Percentiles rank a stretch among this genome's conserved stretches.
Conservation (phyloP, 805 yeast species). For the Nakazawaea pomicola region DNA sequence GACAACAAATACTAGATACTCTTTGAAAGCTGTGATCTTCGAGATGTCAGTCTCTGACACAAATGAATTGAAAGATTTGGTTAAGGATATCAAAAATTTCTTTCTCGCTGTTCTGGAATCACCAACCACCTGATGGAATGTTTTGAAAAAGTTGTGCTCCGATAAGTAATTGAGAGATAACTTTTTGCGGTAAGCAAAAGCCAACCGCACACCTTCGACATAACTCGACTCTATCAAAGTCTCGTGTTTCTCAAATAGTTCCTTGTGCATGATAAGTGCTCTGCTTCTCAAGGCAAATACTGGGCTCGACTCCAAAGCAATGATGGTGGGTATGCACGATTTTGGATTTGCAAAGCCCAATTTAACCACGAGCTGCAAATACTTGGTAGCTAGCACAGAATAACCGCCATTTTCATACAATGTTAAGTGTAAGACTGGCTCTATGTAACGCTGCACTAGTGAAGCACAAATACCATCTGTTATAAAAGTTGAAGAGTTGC, state of each 20-base stretch:
- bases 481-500: slow-evolving; percentile 40
- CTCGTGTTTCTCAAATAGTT: slow-evolving; percentile 61
- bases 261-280: slow-evolving; percentile 50
- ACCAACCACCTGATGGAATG: slow-evolving; percentile 38
- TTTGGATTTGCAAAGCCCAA: slow-evolving; percentile 77
- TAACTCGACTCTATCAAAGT: slow-evolving; percentile 64
- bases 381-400: slow-evolving; percentile 48
- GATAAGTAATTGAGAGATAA: slow-evolving; percentile 21
- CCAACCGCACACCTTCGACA: slow-evolving; percentile 54
- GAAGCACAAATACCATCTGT: slow-evolving; percentile 74
- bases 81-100: slow-evolving; percentile 32
- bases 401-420: slow-evolving; percentile 33
- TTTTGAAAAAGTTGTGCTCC: slow-evolving; percentile 30
- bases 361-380: slow-evolving; percentile 49
- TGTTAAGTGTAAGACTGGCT: slow-evolving; percentile 43
- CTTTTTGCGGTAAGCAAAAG: slow-evolving; percentile 38
- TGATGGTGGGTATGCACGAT: slow-evolving; percentile 58
- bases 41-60: slow-evolving; percentile 20
- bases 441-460: slow-evolving; percentile 58
- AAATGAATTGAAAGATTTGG: slow-evolving; percentile 26
- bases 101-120: slow-evolving; percentile 33
- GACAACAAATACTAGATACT: slow-evolving; percentile 29
- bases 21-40: slow-evolving; percentile 14
- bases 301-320: slow-evolving; percentile 61
- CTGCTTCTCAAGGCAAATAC: slow-evolving; percentile 35